Evolutionary conservation across 1,284 basidiomycete species (phyloP).

Genomic region (Stereum hirsutum): DNA sequence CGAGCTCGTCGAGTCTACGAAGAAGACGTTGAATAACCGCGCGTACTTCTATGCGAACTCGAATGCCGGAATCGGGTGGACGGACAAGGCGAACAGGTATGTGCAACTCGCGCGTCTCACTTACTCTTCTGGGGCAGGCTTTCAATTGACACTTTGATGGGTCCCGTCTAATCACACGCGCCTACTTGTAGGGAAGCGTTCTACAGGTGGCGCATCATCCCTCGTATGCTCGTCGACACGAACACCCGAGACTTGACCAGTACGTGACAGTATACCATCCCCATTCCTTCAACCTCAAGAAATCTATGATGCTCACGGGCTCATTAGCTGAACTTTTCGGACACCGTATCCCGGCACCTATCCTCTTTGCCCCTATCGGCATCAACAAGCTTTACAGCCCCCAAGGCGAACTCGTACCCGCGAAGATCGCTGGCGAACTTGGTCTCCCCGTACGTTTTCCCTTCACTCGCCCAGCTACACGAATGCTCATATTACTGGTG

Average conservation of each 20-base stretch:
- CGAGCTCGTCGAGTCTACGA: conserved; percentile 37
- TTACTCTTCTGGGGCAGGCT: background rate
- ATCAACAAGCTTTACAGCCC: conserved; percentile 49
- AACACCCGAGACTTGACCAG: conserved; percentile 43
- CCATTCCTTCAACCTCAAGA: background rate
- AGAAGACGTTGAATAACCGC: conserved; percentile 40
- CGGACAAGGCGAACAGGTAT: conserved; percentile 42
- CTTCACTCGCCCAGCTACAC: background rate
- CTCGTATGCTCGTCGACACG: conserved; percentile 51
- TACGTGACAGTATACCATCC: conserved; percentile 14
- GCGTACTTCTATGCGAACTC: conserved; percentile 49
- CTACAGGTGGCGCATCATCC: conserved; percentile 43
- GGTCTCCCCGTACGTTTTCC: conserved; percentile 32
- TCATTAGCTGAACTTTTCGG: conserved; percentile 32
- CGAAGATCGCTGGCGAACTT: conserved; percentile 44
- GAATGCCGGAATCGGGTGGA: conserved; percentile 48
- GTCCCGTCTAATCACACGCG: too few relatives aligned
- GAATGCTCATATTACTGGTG: background rate
- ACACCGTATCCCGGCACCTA: conserved; percentile 41
- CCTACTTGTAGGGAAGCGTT: conserved; percentile 30
- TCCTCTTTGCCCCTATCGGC: conserved; percentile 49
- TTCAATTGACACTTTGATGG: too few relatives aligned
- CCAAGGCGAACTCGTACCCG: conserved; percentile 43
- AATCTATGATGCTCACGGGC: background rate
- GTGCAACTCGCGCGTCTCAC: conserved; percentile 1